Evolutionary conservation across 306 rosid genomes (phyloP).

Genomic region (Arachis hypogaea): DNA sequence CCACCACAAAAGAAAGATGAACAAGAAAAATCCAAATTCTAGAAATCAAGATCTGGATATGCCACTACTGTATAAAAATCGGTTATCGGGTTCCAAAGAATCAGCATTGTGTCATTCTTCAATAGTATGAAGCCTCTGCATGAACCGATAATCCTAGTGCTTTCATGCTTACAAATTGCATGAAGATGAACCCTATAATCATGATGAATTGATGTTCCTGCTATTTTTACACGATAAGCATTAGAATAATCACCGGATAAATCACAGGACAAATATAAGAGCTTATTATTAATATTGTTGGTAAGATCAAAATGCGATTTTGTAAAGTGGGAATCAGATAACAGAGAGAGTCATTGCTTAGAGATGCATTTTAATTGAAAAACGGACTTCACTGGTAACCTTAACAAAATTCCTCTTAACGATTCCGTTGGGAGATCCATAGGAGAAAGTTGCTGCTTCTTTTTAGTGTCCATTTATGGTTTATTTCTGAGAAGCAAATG

Average conservation of each 20-base stretch:
- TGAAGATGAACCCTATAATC: background rate
- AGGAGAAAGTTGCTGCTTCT: background rate
- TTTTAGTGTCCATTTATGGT: too few species aligned
- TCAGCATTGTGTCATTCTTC: background rate
- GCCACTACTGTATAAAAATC: background rate
- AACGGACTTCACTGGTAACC: conserved; percentile 27
- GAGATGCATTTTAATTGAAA: conserved; percentile 1
- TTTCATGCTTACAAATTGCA: too few species aligned
- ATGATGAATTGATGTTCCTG: background rate
- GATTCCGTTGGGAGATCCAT: background rate
- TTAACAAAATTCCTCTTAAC: conserved; percentile 3
- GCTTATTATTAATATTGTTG: background rate
- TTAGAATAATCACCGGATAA: background rate
- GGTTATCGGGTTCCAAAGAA: conserved; percentile 31
- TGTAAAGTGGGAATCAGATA: background rate
- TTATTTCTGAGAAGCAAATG: too few species aligned
- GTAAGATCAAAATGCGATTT: conserved; percentile 16
- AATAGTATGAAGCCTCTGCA: background rate
- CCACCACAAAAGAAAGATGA: background rate
- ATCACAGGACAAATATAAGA: background rate
- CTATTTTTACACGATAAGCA: background rate
- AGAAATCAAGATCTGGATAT: too few species aligned
- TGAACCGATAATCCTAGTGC: background rate
- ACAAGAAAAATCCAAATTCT: too few species aligned
- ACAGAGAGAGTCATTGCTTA: conserved; percentile 21